Base-by-base conservation (phyloP, 108 stramenopile species). In the Fistulifera solaris region DNA sequence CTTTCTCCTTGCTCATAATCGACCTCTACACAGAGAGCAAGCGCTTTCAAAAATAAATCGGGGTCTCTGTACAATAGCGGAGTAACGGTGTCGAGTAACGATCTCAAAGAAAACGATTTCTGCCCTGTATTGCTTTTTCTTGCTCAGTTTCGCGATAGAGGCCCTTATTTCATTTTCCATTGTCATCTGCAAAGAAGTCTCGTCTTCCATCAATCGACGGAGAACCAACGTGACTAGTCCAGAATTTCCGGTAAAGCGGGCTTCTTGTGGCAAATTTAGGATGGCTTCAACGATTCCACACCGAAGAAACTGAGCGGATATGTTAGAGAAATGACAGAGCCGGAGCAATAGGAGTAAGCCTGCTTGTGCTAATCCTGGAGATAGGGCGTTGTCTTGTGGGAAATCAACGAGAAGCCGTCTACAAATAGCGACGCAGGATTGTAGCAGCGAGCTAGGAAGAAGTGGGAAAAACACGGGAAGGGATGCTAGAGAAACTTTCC, bases 151-250 rank as follows among this genome's bases (percentile, higher is more conserved):
- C 1, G 80, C 40, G 15, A 88, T 62, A 15, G 59, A 62, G 40
- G 68, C 56, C 16, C 93, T 63, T 28, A 96, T 93, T 61, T 96
- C 93, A 35, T 83, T 81, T 56, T 96, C 93, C 95, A 96, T 96
- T 38, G 83, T 68, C 0, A 75, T 54, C 62, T 87, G 87, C 27
- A 96, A 72, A 14, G 87, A 93, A 13, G 56, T 40, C 21, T 87
- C 87, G 63, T 96, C 95, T 61, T 94, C 93, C 1, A 94, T 66
- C 43, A 96, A 63, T 19, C 91, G 85, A 35, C 94, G 81, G 19
- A 94, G 63, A 8, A 89, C 57, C 24, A 80, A 25, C 7, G 83
- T 80, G 5, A 87, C 67, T 12, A 93, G 61, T 6, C 71, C 72
- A 27, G 73, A 59, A 47, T 78, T 73, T 4, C 91, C 95, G 11